Evolutionary conservation across 2,329 filamentous ascomycete species (phyloP).

Genomic region (Clonostachys solani): DNA sequence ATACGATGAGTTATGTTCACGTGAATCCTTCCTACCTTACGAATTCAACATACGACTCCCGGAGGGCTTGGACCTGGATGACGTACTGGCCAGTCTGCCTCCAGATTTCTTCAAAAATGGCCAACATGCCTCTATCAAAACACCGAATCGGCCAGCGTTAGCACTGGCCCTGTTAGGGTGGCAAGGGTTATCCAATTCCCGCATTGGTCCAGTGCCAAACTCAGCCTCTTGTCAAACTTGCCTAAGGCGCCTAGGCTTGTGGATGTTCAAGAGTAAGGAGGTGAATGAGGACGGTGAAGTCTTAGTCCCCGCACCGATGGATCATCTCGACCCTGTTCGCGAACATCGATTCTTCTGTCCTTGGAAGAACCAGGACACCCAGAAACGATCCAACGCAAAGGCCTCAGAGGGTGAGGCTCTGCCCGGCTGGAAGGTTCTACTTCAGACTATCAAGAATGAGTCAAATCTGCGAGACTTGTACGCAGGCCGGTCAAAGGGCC

Average conservation of each 20-base stretch:
- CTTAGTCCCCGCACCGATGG: slow-evolving; percentile 57
- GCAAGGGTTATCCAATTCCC: slow-evolving; percentile 57
- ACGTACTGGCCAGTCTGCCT: slow-evolving; percentile 44
- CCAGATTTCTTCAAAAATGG: slow-evolving; percentile 45
- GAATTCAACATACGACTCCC: slow-evolving; percentile 58
- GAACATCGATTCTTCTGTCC: slow-evolving; percentile 84
- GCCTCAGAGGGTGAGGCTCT: slow-evolving; percentile 26
- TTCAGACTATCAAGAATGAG: slow-evolving; percentile 54
- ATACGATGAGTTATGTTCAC: slow-evolving; percentile 57
- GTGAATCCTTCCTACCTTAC: slow-evolving; percentile 55
- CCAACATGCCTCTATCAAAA: slow-evolving; percentile 6
- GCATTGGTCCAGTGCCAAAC: slow-evolving; percentile 60
- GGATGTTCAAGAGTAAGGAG: slow-evolving; percentile 84
- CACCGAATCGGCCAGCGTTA: slow-evolving; percentile 58
- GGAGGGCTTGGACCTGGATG: slow-evolving; percentile 43
- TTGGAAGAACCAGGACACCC: slow-evolving; percentile 64
- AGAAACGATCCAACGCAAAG: slow-evolving; percentile 36
- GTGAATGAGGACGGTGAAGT: slow-evolving; percentile 49
- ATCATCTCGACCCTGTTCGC: slow-evolving; percentile 61
- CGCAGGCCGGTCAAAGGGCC: slow-evolving; percentile 8
- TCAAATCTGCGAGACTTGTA: slow-evolving; percentile 41
- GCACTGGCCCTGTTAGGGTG: slow-evolving; percentile 70
- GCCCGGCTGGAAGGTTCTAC: slow-evolving; percentile 51
- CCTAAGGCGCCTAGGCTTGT: slow-evolving; percentile 82
- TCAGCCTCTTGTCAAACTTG: slow-evolving; percentile 81